Evolutionary conservation across 148 eudicot species (phyloP).

Genomic region (Vaccinium corymbosum): DNA sequence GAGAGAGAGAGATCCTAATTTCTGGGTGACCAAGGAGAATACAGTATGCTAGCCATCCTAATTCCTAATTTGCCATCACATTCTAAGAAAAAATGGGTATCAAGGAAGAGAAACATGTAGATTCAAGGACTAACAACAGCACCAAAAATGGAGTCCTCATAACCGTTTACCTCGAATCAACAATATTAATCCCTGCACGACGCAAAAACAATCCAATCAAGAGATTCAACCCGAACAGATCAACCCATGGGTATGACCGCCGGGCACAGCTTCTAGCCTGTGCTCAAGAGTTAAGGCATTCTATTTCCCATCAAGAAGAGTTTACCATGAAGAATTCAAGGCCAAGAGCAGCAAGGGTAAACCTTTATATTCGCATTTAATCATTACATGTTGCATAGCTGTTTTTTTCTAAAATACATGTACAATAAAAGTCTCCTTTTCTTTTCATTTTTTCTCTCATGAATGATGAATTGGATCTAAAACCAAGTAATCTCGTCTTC

Average conservation of each 20-base stretch:
- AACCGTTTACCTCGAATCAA: constrained; percentile 43
- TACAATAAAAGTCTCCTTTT: too few relatives aligned
- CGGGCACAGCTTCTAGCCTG: constrained; percentile 55
- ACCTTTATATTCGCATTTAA: neutral
- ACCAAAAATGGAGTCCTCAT: constrained; percentile 35
- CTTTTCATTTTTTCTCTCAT: too few relatives aligned
- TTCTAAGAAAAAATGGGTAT: neutral
- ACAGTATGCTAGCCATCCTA: too few relatives aligned
- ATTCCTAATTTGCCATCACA: too few relatives aligned
- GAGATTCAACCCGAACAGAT: constrained; percentile 5
- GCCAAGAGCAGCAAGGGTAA: constrained; percentile 16
- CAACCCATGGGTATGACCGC: constrained; percentile 40
- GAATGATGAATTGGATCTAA: too few relatives aligned
- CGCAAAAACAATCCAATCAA: constrained; percentile 16
- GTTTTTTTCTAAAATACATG: too few relatives aligned
- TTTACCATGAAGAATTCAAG: constrained; percentile 1
- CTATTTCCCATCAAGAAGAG: neutral
- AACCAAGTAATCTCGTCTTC: too few relatives aligned
- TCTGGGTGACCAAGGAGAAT: too few relatives aligned
- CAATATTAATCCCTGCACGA: neutral
- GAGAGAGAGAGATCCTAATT: too few relatives aligned
- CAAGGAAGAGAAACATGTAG: neutral
- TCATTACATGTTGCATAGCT: too few relatives aligned
- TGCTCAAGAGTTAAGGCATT: constrained; percentile 40
- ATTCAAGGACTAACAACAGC: neutral